Evolutionary conservation across 169 alveolate genomes (phyloP).

Genomic region (Plasmodium relictum): DNA sequence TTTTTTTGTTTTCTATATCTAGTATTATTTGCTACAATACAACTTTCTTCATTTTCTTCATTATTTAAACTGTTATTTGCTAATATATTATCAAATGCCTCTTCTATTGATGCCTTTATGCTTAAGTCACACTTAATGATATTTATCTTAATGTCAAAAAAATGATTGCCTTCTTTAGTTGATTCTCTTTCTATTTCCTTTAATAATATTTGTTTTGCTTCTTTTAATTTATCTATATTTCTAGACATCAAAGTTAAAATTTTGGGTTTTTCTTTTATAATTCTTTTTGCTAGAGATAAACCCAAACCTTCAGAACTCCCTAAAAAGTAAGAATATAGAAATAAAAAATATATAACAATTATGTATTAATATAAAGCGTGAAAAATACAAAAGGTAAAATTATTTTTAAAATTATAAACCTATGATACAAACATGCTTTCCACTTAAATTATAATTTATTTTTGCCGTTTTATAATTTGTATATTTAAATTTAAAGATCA

Average conservation of each 20-base stretch:
- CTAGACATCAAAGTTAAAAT: constrained; percentile 40
- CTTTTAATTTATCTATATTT: constrained; percentile 33
- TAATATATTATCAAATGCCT: constrained; percentile 44
- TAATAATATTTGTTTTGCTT: constrained; percentile 30
- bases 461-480: not conserved
- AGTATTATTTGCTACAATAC: not conserved
- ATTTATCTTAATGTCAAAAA: constrained; percentile 23
- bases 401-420: constrained; percentile 21
- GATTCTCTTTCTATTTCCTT: constrained; percentile 1
- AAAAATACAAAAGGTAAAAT: not conserved
- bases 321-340: not conserved
- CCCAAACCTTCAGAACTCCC: constrained; percentile 77
- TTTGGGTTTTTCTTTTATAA: constrained; percentile 36
- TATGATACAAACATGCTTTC: constrained; percentile 57
- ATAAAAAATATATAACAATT: not conserved
- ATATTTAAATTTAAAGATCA: constrained; percentile 50
- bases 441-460: constrained; percentile 16
- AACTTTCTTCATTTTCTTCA: constrained; percentile 13
- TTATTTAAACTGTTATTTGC: constrained; percentile 34
- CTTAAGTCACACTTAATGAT: constrained; percentile 44
- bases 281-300: constrained; percentile 42
- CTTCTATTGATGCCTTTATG: constrained; percentile 41
- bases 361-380: no score
- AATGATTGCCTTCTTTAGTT: not conserved
- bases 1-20: not conserved